Base-by-base conservation (phyloP, 768 basidiomycete genomes). In the Psilocybe cyanescens region DNA sequence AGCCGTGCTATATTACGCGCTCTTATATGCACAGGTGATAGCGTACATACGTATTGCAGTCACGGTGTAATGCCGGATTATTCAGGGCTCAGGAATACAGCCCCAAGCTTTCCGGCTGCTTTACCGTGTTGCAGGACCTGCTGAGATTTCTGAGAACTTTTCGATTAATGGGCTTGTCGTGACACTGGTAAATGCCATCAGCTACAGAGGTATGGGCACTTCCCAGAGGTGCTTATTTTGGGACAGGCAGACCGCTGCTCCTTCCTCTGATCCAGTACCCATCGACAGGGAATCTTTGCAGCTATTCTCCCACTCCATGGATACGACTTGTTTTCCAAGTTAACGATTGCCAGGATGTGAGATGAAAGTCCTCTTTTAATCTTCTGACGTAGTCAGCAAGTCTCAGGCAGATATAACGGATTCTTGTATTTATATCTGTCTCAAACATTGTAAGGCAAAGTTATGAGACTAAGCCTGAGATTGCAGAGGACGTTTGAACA, bases 151-250 rank as follows among this genome's bases (percentile, higher is more conserved):
- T 14, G 41, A 44, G 41, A 44, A 44, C 4, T 37, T 37, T 55
- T 55, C 14, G 53, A 55, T 55, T 55, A 55, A 55, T 55, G 53
- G 53, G 53, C n/a, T 31, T 55, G 53, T 55, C 14, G 41, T n/a
- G n/a, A 44, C 24, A 24, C 24, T 24, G 24, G 24, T 44, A 44
- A 44, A 12, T 8, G n/a, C n/a, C 9, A 35, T 19, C 53, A 17
- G 35, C 24, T 37, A 37, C 11, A 39, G 35, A 33, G 29, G 14
- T 19, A 29, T 29, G 16, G 28, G 12, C 31, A 7, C 8, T 33
- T 51, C 24, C 49, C 29, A 29, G 28, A 30, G 49, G 24, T 51
- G 16, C 28, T 11, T 51, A 51, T 51, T 51, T 51, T 29, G 49
- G 28, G 44, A 44, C 29, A 48, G 45, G 46, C 17, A 17, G 31